Evolutionary conservation across 495 filamentous ascomycete genomes (phyloP).

Genomic region (Podospora australis): DNA sequence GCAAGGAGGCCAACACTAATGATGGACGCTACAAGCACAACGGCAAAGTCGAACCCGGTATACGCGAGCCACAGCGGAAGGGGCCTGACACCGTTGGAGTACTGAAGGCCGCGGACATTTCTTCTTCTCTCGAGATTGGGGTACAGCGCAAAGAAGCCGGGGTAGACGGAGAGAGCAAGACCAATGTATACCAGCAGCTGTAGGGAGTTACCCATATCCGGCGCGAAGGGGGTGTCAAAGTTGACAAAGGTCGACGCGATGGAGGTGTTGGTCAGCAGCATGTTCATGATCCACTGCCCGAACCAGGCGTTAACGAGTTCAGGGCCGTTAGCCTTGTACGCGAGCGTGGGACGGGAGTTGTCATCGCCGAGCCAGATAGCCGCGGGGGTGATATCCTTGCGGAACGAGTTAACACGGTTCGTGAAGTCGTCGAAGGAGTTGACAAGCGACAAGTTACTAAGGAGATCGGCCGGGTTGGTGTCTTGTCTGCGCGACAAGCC

Average conservation of each 20-base stretch:
- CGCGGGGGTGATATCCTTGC: constrained; percentile 62
- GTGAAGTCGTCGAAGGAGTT: constrained; percentile 62
- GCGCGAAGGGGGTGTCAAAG: constrained; percentile 64
- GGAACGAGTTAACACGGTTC: constrained; percentile 52
- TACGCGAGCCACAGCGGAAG: constrained; percentile 76
- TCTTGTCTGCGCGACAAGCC: background rate
- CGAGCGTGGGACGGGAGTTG: constrained; percentile 49
- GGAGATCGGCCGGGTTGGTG: constrained; percentile 18
- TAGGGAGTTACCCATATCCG: constrained; percentile 60
- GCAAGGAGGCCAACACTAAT: constrained; percentile 58
- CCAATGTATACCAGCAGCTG: constrained; percentile 75
- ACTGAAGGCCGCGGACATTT: constrained; percentile 76
- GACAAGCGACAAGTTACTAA: constrained; percentile 50
- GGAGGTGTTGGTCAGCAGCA: constrained; percentile 54
- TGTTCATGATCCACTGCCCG: constrained; percentile 66
- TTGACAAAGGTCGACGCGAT: constrained; percentile 60
- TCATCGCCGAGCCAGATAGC: constrained; percentile 65
- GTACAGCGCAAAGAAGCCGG: constrained; percentile 81
- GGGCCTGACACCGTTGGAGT: constrained; percentile 72
- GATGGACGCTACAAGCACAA: constrained; percentile 53
- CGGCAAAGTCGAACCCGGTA: constrained; percentile 66
- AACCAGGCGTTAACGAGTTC: constrained; percentile 48
- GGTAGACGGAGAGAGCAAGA: constrained; percentile 66
- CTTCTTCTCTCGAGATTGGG: constrained; percentile 70
- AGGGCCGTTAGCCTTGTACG: constrained; percentile 47